A percentile compares a stretch with the other conserved stretches of the same genome.
These are phyloP conservation scores for Puccinia horiana DNA, from an alignment of 1,284 basidiomycete genomes.

Conservation along the genomic window DNA sequence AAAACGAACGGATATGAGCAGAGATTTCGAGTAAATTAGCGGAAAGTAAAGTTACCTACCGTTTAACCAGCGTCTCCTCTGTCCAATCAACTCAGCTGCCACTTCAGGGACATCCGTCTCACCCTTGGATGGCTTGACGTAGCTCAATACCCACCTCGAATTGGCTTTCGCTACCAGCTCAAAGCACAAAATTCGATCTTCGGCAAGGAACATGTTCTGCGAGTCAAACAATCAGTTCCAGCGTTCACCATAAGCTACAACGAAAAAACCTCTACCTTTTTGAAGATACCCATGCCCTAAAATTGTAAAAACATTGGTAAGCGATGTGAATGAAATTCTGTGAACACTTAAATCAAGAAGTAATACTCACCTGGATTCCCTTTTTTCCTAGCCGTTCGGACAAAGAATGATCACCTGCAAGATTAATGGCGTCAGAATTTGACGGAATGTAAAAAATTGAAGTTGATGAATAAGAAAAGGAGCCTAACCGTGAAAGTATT, in stretches of 20 bases:
- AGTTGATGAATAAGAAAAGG: background rate
- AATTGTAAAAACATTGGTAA: background rate
- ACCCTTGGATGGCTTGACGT: constrained; percentile 92
- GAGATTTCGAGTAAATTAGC: background rate
- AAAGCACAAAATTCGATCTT: constrained; percentile 82
- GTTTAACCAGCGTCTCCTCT: constrained; percentile 93
- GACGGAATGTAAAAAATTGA: background rate
- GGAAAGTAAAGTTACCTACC: constrained; percentile 69
- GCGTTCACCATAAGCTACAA: background rate
- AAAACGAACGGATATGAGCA: background rate
- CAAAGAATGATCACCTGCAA: constrained; percentile 59
- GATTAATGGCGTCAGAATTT: background rate
- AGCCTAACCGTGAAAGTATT: constrained; percentile 91
- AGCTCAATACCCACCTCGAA: constrained; percentile 81
- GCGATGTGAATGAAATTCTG: background rate
- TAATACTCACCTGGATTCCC: constrained; percentile 69
- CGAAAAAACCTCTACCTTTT: constrained; percentile 61
- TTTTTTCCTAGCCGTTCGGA: constrained; percentile 88
- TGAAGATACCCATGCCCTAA: constrained; percentile 92
- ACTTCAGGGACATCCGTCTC: constrained; percentile 89
- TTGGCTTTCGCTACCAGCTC: constrained; percentile 87
- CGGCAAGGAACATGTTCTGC: constrained; percentile 68
- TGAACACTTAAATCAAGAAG: background rate
- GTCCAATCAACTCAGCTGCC: constrained; percentile 76
- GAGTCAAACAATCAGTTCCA: background rate